Evolutionary conservation across 768 basidiomycete genomes (phyloP), one percentile per base, ranked within the genome.

Genomic region (Trametes cubensis): DNA sequence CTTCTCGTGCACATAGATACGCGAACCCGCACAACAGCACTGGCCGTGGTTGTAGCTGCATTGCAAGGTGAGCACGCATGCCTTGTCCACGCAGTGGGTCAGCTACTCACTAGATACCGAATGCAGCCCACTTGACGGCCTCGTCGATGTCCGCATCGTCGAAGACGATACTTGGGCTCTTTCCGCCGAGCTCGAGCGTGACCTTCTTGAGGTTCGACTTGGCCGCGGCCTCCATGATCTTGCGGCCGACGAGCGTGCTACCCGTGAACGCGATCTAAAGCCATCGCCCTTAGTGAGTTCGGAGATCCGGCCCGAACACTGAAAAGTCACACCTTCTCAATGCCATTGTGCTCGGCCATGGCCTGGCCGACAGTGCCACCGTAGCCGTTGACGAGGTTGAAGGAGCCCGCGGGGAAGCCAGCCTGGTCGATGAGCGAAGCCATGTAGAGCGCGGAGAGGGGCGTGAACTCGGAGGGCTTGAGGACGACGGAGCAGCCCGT

Each of bases 181-280:
- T 87, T n/a, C 87, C 87, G n/a, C 88, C 89, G 34, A 91, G 80
- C 74, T 90, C 88, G 62, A 90, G 83, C 11, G 86, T 85, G 45
- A 87, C 84, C 44, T 80, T 79, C 76, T 90, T 91, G 61, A 90
- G 72, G 73, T 91, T 91, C 34, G 80, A 81, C 67, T 79, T 79
- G 21, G 75, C 73, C 2, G 89, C 81, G 0, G 86, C 83, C 67
- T 83, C 80, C 77, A 87, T 80, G 72, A 89, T 83, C 64, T 80
- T 81, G 13, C 87, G 80, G 17, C 88, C 89, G 55, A 84, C 82
- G 49, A 81, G 71, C 42, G 87, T 87, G 56, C 81, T 83, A n/a
- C 89, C 89, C 6, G 89, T 90, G 77, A 90, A 89, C 0, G 87
- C 83, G 61, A 90, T 80, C 68, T 62, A 52, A 59, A 8, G n/a